Evolutionary conservation across 2,329 filamentous ascomycete genomes (phyloP).

Genomic region (Penicillium sumatraense): DNA sequence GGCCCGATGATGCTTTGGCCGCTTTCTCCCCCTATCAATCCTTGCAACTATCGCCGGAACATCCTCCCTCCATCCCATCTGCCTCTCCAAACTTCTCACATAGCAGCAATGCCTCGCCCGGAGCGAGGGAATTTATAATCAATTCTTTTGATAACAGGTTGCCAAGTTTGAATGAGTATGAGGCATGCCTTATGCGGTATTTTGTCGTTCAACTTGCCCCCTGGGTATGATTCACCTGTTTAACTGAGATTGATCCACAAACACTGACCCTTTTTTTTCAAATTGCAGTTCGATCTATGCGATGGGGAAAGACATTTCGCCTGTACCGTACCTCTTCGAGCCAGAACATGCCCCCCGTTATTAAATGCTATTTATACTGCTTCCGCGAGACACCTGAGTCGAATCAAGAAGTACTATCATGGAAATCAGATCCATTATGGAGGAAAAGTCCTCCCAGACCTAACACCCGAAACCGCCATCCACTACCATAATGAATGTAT

Average conservation of each 20-base stretch:
- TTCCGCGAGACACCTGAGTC: conserved; percentile 44
- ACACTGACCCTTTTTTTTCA: not conserved
- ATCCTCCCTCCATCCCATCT: conserved; percentile 12
- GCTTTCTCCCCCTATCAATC: conserved; percentile 9
- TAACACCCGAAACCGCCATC: conserved; percentile 42
- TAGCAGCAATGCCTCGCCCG: conserved; percentile 12
- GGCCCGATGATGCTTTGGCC: not conserved
- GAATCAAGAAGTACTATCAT: conserved; percentile 30
- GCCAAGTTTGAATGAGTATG: conserved; percentile 18
- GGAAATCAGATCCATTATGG: conserved; percentile 25
- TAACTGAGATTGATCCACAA: not conserved
- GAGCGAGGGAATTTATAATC: not conserved
- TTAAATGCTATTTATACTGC: conserved; percentile 45
- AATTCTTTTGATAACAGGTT: not conserved
- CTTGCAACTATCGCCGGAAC: conserved; percentile 12
- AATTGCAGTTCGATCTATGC: conserved; percentile 47
- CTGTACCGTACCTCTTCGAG: conserved; percentile 47
- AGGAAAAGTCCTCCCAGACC: conserved; percentile 31
- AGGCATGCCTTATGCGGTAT: conserved; percentile 24
- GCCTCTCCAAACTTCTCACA: conserved; percentile 14
- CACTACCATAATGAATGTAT: conserved; percentile 50
- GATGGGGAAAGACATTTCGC: conserved; percentile 48
- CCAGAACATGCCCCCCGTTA: conserved; percentile 46
- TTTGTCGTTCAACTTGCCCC: conserved; percentile 28
- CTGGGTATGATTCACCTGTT: conserved; percentile 13